phyloP scores from a whole-genome alignment of 106 monocot species.

The Phalaenopsis equestris region DNA sequence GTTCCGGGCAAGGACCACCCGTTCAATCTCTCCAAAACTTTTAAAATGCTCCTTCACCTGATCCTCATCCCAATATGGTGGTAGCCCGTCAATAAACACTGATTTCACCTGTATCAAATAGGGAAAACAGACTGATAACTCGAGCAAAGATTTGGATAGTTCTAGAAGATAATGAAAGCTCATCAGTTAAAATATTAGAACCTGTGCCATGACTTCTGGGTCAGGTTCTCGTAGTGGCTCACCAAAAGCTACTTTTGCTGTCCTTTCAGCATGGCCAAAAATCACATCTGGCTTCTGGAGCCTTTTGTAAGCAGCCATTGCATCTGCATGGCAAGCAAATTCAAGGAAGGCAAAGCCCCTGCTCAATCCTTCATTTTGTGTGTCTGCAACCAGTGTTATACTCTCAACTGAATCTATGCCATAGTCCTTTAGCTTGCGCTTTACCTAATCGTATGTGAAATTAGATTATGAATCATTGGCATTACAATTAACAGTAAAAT shows the following conservation, averaged over 20 bases:
- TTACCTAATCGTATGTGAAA: conserved; percentile 30
- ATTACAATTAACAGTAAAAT: background rate
- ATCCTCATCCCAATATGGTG: conserved; percentile 75
- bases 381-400: conserved; percentile 57
- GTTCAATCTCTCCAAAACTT: conserved; percentile 60
- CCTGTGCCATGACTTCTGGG: conserved; percentile 69
- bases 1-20: conserved; percentile 60
- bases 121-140: background rate
- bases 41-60: conserved; percentile 61
- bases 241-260: conserved; percentile 69
- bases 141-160: background rate
- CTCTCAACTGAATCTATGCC: conserved; percentile 47
- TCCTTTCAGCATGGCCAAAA: conserved; percentile 68
- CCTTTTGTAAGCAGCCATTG: conserved; percentile 55
- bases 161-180: background rate
- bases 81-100: conserved; percentile 68
- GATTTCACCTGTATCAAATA: conserved; percentile 44
- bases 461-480: background rate
- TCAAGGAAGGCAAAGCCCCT: conserved; percentile 71
- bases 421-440: conserved; percentile 49
- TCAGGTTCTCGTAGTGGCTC: conserved; percentile 67
- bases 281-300: conserved; percentile 63
- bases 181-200: conserved; percentile 6
- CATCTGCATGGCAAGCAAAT: conserved; percentile 62
- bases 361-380: conserved; percentile 58